Percentiles rank a stretch among this genome's conserved stretches.
Conservation (phyloP, 2,329 filamentous ascomycete genomes). For the Fusarium sambucinum region DNA sequence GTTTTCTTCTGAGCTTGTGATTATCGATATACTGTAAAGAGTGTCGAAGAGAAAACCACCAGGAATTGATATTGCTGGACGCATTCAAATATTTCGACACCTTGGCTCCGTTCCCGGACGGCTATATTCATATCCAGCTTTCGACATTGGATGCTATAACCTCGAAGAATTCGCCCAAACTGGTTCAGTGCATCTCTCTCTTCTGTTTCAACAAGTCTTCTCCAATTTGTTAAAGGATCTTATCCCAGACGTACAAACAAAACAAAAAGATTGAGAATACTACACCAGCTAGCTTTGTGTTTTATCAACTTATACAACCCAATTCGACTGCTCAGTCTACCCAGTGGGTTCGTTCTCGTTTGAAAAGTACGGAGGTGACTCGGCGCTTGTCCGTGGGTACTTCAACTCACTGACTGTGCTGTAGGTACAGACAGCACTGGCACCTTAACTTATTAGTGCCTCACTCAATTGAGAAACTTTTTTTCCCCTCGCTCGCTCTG, state of each 20-base stretch:
- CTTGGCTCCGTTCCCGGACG: conserved; percentile 27
- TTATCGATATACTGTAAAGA: not conserved
- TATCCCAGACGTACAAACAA: not conserved
- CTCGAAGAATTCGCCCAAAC: not conserved
- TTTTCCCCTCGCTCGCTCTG: conserved; percentile 24
- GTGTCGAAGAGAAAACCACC: not conserved
- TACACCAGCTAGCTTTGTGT: not conserved
- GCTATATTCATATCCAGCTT: conserved; percentile 11
- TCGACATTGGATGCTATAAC: conserved; percentile 2
- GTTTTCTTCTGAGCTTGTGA: not conserved
- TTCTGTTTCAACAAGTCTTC: not conserved
- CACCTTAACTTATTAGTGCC: conserved; percentile 34
- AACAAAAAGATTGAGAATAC: not conserved
- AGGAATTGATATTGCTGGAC: not conserved
- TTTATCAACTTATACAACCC: not conserved
- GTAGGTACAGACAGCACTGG: conserved; percentile 5
- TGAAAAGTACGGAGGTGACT: conserved; percentile 25
- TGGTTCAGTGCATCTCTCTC: not conserved
- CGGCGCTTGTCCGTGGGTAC: conserved; percentile 39
- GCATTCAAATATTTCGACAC: conserved; percentile 26
- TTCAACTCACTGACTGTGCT: conserved; percentile 2
- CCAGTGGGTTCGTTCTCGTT: conserved; percentile 12
- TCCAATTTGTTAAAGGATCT: not conserved
- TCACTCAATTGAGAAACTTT: conserved; percentile 34
- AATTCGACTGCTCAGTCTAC: not conserved